Conservation (phyloP, 305 asterid species). For the Solanum chacoense region DNA sequence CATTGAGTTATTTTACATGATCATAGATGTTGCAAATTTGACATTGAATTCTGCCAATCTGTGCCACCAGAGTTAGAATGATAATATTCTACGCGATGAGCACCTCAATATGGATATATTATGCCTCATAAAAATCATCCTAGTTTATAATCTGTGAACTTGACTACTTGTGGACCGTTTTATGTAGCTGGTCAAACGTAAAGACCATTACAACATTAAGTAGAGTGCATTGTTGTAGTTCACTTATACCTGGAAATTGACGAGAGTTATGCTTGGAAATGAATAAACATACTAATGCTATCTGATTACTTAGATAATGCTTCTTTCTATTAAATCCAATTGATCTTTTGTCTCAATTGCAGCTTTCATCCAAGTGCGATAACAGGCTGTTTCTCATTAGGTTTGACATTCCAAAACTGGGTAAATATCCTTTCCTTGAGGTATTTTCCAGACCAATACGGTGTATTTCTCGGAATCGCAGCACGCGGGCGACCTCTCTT, state of each 20-base stretch:
- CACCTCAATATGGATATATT: background rate
- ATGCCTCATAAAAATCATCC: background rate
- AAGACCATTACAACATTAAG: background rate
- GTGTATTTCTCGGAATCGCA: conserved; percentile 70
- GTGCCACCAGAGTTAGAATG: background rate
- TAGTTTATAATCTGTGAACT: background rate
- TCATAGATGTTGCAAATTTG: background rate
- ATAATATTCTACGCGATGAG: background rate
- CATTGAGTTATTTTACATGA: background rate
- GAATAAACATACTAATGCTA: background rate
- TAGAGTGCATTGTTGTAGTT: background rate
- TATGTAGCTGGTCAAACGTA: background rate
- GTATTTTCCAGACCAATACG: conserved; percentile 50
- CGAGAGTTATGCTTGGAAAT: background rate
- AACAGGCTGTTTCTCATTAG: conserved; percentile 67
- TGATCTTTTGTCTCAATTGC: conserved; percentile 12
- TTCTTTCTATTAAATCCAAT: background rate
- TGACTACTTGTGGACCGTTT: background rate
- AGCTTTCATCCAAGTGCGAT: conserved; percentile 91
- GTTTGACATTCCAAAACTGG: conserved; percentile 44
- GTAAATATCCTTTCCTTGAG: conserved; percentile 57
- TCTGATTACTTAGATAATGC: background rate
- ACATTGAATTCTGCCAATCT: background rate
- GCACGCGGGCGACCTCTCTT: conserved; percentile 29
- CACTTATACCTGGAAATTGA: background rate